Evolutionary conservation across 176 grass and related monocot species (phyloP).

Genomic region (Lolium perenne): DNA sequence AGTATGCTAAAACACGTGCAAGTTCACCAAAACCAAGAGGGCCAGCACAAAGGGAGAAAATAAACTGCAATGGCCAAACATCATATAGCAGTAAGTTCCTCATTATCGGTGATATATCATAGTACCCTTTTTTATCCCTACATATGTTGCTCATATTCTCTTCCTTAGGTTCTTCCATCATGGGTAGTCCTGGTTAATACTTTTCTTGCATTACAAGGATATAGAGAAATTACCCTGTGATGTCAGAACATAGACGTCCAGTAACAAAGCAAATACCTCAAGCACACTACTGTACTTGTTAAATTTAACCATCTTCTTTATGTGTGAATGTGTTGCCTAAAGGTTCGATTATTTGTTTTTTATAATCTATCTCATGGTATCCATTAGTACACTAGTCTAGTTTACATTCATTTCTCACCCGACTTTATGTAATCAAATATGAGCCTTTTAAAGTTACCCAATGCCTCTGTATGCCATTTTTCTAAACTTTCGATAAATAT

Average conservation of each 20-base stretch:
- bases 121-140: not conserved
- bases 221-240: not conserved
- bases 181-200: not conserved
- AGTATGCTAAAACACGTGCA: not conserved
- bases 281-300: not conserved
- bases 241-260: not conserved
- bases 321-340: not conserved
- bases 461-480: not conserved
- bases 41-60: not conserved
- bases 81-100: slow-evolving; percentile 29
- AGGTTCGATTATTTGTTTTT: not conserved
- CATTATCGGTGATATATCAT: not conserved
- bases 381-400: not conserved
- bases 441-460: not conserved
- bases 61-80: not conserved
- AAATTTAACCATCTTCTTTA: not conserved
- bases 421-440: not conserved
- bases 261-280: not conserved
- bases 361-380: not conserved
- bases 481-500: not conserved
- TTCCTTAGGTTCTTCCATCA: not conserved
- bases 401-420: not conserved
- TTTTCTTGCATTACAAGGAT: not conserved
- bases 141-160: not conserved
- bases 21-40: not conserved